Percentiles rank a stretch among this genome's conserved stretches.
phyloP scores from a whole-genome alignment of 441 rosid species.

The Flueggea neowawraea region DNA sequence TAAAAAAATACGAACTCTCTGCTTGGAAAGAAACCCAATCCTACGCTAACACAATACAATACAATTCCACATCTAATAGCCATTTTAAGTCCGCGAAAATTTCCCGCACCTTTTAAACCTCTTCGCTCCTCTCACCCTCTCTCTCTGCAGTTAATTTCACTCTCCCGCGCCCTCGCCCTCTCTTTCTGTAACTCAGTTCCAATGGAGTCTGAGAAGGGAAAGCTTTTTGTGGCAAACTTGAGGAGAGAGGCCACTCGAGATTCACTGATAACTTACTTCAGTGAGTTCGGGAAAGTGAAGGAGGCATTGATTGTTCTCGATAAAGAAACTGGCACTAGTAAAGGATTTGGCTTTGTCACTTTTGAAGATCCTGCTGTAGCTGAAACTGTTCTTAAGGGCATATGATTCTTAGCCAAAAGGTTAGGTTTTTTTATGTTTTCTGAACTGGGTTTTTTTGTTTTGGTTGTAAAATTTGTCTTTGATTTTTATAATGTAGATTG shows the following conservation, averaged over 20 bases:
- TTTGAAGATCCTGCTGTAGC: conserved; percentile 22
- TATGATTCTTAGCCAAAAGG: conserved; percentile 27
- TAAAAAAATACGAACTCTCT: no score
- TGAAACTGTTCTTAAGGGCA: conserved; percentile 16
- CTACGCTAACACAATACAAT: no score
- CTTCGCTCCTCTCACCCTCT: no score
- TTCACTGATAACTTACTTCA: not conserved
- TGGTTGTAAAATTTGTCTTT: not conserved
- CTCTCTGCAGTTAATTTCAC: no score
- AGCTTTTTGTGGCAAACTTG: not conserved
- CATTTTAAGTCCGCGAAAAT: no score
- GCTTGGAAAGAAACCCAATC: no score
- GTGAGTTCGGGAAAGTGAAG: conserved; percentile 15
- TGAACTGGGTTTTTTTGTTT: not conserved
- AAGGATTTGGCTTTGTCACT: conserved; percentile 23
- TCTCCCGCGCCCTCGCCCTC: no score
- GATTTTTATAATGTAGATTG: not conserved
- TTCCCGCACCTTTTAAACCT: no score
- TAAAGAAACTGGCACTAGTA: conserved; percentile 5
- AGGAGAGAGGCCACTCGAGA: not conserved
- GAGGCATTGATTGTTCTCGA: conserved; percentile 3
- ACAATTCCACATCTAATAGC: no score
- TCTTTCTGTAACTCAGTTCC: no score
- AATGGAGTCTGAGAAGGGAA: no score
- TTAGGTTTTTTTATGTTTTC: not conserved